Evolutionary conservation across 805 yeast species (phyloP).

Genomic region (Tetrapisispora namnaoensis): DNA sequence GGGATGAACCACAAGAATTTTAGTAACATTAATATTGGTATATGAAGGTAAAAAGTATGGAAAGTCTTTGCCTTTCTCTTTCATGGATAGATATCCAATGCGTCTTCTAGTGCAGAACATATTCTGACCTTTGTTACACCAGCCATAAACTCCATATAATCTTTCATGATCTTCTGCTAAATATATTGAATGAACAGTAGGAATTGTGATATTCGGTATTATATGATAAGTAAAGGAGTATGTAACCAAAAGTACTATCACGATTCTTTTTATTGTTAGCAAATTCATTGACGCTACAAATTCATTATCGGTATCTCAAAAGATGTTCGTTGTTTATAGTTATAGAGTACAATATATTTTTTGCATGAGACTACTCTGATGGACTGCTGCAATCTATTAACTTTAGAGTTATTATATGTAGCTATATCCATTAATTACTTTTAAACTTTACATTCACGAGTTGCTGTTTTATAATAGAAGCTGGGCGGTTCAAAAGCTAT

Average conservation of each 20-base stretch:
- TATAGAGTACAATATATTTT: too few species aligned
- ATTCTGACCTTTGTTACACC: conserved; percentile 31
- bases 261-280: neutral
- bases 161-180: conserved; percentile 42
- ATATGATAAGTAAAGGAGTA: conserved; percentile 39
- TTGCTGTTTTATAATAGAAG: neutral
- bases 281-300: neutral
- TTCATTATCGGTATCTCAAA: neutral
- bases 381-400: too few species aligned
- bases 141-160: conserved; percentile 63
- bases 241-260: neutral
- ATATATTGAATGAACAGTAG: conserved; percentile 40
- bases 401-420: too few species aligned
- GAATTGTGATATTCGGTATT: conserved; percentile 51
- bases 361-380: too few species aligned
- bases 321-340: neutral
- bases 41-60: conserved; percentile 39
- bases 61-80: neutral
- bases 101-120: neutral
- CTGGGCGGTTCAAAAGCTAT: neutral
- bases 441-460: too few species aligned
- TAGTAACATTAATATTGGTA: conserved; percentile 50
- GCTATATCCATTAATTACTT: too few species aligned
- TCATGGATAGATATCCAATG: neutral
- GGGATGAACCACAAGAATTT: conserved; percentile 56